Evolutionary conservation across 495 filamentous ascomycete species (phyloP), one percentile per base, ranked within the genome.

Genomic region (Terfezia claveryi): DNA sequence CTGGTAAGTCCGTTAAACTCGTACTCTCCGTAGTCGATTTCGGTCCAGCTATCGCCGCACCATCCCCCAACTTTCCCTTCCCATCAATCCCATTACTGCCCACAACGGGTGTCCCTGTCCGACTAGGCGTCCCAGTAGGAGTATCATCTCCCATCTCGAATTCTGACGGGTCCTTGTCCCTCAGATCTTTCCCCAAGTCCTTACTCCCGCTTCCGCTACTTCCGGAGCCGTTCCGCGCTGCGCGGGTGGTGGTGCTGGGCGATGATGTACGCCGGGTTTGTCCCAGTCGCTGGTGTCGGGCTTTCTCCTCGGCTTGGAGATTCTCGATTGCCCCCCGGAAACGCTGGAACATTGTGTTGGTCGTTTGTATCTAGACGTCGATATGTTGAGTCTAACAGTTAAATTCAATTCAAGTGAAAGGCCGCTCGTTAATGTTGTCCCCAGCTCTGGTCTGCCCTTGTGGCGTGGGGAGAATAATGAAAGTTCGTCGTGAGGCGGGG

Each of bases 1-100:
- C 72, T 1, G 91, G 76, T 17, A 98, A 68, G 38, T 88, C 85
- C n/a, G 69, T 51, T 10, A 38, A 46, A 11, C 16, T 10, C 23
- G 16, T 36, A 8, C 50, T 50, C 16, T 23, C n/a, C 23, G 54
- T 54, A 8, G 57, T 20, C 0, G 57, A 53, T 17, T 23, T 12
- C 4, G 23, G 17, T 14, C 37, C 36, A 20, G 38, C 51, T 23
- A 36, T 23, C 44, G 16, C 20, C n/a, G 17, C 14, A 27, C 49
- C 10, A 49, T 55, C 46, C 17, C 10, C 38, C n/a, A 38, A 36
- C 23, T 57, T 62, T n/a, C 38, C 51, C 7, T 17, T 20, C 36
- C 23, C 32, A 10, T 53, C 53, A 11, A 49, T 53, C 8, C 59
- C 12, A 37, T 50, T 23, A 49, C 65, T 62, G 3, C 38, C 52